Evolutionary conservation across 768 basidiomycete genomes (phyloP).

Genomic region (Suillus americanus): DNA sequence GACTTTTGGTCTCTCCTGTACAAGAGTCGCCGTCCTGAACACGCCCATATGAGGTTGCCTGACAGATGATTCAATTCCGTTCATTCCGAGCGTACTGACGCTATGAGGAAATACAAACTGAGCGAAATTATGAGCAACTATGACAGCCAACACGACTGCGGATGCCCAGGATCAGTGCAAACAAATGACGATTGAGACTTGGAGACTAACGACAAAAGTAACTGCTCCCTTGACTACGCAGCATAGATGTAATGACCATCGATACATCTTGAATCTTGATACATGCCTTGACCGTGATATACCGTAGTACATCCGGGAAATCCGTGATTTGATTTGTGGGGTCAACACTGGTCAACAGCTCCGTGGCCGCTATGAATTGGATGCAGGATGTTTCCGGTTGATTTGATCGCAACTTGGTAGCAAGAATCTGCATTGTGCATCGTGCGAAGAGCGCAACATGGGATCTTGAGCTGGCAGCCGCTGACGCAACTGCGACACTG

Average conservation of each 20-base stretch:
- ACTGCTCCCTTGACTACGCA: not conserved
- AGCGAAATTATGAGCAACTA: not conserved
- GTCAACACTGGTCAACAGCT: not conserved
- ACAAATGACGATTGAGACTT: not conserved
- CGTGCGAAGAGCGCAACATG: not conserved
- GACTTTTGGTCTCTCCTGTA: not conserved
- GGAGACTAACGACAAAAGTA: not conserved
- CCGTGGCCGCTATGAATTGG: not conserved
- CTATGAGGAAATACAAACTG: not conserved
- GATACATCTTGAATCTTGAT: not conserved
- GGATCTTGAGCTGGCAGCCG: not conserved
- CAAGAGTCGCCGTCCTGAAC: not conserved
- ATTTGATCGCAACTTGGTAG: not conserved
- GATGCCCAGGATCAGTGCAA: not conserved
- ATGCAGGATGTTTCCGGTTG: not conserved
- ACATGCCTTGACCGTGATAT: not conserved
- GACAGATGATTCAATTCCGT: not conserved
- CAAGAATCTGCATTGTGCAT: not conserved
- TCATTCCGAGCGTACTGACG: not conserved
- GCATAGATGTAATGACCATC: not conserved
- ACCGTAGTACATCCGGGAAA: not conserved
- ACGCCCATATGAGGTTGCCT: not conserved
- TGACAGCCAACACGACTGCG: not conserved
- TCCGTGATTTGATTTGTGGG: not conserved
- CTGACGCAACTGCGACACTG: not conserved